Evolutionary conservation across 2,329 filamentous ascomycete species (phyloP).

Genomic region (Penicillium sp.): DNA sequence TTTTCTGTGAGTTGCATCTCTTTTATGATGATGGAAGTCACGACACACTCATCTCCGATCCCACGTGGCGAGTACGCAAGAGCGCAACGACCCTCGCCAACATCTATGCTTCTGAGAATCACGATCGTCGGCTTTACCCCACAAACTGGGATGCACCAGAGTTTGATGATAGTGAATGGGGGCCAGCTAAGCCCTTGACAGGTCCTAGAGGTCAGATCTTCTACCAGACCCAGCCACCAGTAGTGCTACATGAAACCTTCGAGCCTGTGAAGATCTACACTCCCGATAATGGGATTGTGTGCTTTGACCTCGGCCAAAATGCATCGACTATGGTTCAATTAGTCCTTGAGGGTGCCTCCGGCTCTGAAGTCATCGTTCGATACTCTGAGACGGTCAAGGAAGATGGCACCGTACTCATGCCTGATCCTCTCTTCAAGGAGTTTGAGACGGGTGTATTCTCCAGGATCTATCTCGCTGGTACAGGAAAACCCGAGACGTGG

Average conservation of each 20-base stretch:
- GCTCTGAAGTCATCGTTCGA: conserved; percentile 24
- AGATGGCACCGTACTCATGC: conserved; percentile 29
- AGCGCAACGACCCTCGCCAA: conserved; percentile 31
- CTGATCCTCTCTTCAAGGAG: conserved; percentile 31
- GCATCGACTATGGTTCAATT: conserved; percentile 27
- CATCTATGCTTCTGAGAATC: conserved; percentile 31
- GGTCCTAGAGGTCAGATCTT: conserved; percentile 28
- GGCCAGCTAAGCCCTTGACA: conserved; percentile 26
- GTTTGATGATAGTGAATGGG: conserved; percentile 23
- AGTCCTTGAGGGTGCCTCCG: conserved; percentile 20
- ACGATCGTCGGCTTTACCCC: conserved; percentile 28
- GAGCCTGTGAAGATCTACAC: conserved; percentile 17
- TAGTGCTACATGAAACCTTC: conserved; percentile 30
- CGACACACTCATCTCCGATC: conserved; percentile 27
- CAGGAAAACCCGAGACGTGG: conserved; percentile 24
- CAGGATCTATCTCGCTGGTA: conserved; percentile 24
- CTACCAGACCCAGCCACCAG: conserved; percentile 30
- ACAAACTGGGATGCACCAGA: conserved; percentile 22
- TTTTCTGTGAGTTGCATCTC: conserved; percentile 32
- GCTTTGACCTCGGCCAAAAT: conserved; percentile 31
- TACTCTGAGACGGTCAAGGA: conserved; percentile 26
- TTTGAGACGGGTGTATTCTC: conserved; percentile 31
- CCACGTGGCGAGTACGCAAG: conserved; percentile 26
- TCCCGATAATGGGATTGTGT: conserved; percentile 20
- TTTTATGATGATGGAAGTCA: conserved; percentile 25